Evolutionary conservation across 768 basidiomycete genomes (phyloP).

Genomic region (Tremella fuciformis): DNA sequence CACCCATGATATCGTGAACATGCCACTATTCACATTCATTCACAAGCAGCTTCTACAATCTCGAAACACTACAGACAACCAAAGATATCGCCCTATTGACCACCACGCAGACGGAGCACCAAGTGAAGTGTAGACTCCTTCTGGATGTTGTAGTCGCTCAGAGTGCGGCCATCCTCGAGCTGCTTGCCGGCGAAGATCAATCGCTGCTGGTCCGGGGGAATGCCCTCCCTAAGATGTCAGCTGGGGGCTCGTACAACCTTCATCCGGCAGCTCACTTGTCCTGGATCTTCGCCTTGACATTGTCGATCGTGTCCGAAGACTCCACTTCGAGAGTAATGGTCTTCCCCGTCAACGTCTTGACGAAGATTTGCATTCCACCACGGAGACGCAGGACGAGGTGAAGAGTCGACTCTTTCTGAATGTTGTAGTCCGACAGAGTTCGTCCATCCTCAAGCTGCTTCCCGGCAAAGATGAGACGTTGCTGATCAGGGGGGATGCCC

Average conservation of each 20-base stretch:
- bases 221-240: constrained; percentile 35
- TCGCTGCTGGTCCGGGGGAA: constrained; percentile 51
- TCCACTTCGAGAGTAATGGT: constrained; percentile 42
- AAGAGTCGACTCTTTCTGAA: constrained; percentile 51
- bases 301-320: constrained; percentile 47
- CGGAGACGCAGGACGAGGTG: constrained; percentile 71
- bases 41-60: background rate
- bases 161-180: constrained; percentile 46
- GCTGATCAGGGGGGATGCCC: constrained; percentile 64
- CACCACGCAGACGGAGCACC: constrained; percentile 96
- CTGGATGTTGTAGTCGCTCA: constrained; percentile 61
- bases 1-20: background rate
- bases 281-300: constrained; percentile 50
- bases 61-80: background rate
- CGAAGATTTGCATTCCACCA: constrained; percentile 66
- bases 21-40: no score
- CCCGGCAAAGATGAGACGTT: constrained; percentile 86
- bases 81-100: constrained; percentile 64
- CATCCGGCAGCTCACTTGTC: constrained; percentile 31
- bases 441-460: constrained; percentile 91
- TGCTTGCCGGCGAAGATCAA: constrained; percentile 50
- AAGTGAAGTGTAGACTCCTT: constrained; percentile 98
- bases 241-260: background rate
- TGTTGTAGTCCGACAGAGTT: constrained; percentile 75
- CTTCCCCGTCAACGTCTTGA: constrained; percentile 46